Evolutionary conservation across 2,329 filamentous ascomycete genomes (phyloP).

Genomic region (Colletotrichum scovillei): DNA sequence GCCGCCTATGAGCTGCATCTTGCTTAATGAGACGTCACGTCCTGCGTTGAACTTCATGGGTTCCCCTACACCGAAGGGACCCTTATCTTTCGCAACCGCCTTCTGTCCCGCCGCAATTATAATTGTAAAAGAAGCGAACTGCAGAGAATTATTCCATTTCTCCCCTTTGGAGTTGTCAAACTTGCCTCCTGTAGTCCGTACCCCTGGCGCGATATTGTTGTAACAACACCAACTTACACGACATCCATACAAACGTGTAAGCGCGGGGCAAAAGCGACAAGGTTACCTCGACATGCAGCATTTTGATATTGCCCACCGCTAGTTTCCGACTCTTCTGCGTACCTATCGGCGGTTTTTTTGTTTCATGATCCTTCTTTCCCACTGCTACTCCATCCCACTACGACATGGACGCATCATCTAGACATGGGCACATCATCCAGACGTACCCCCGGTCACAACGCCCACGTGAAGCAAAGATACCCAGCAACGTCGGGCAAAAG

Average conservation of each 20-base stretch:
- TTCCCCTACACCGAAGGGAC: not conserved
- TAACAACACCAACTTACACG: not conserved
- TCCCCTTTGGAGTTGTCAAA: not conserved
- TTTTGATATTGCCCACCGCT: not conserved
- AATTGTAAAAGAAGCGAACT: not conserved
- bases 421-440: not conserved
- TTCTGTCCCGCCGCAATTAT: not conserved
- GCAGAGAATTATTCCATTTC: not conserved
- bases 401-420: conserved; percentile 13
- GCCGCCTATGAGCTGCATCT: conserved; percentile 45
- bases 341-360: conserved; percentile 11
- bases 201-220: conserved; percentile 13
- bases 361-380: not conserved
- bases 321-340: not conserved
- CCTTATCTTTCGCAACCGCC: conserved; percentile 27
- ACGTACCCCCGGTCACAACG: not conserved
- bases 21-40: conserved; percentile 48
- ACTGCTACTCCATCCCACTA: not conserved
- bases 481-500: not conserved
- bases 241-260: not conserved
- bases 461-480: not conserved
- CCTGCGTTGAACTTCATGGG: conserved; percentile 2
- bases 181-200: not conserved
- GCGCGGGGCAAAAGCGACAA: conserved; percentile 8
- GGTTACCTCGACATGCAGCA: not conserved